Base-by-base conservation (phyloP, 371 early-diverging fungal species). In the Smittium mucronatum region DNA sequence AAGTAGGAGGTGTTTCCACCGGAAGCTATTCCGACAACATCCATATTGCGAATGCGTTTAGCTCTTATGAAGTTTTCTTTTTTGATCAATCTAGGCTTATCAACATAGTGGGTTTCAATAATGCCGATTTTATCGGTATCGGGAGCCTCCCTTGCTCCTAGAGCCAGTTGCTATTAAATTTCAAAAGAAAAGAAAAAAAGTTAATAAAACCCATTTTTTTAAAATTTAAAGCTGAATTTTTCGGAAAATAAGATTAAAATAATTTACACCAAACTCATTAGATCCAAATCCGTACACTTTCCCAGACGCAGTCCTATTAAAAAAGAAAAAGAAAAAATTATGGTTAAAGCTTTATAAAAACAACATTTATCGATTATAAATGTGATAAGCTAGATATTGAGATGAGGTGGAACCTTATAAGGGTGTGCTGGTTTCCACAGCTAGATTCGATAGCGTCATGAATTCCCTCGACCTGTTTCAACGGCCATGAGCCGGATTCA, bases 251-350 rank as follows among this genome's bases (percentile, higher is more conserved):
- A n/a, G n/a, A n/a, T n/a, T n/a, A n/a, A n/a, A n/a, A n/a, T n/a
- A n/a, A n/a, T n/a, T n/a, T n/a, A n/a, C n/a, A n/a, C 65, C 65
- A 33, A 65, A 65, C n/a, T 65, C 65, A 34, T 65, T 65, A 5
- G n/a, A 32, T 31, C 65, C 65, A 65, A 65, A 65, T 25, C 32
- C n/a, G 34, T 65, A 65, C 29, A 65, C 65, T n/a, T 36, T 65
- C 36, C 65, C 65, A 31, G n/a, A n/a, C 8, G 65, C 65, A 65
- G 65, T 65, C 36, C 63, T n/a, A n/a, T n/a, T n/a, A n/a, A n/a
- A n/a, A n/a, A n/a, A n/a, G n/a, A n/a, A n/a, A n/a, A n/a, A n/a
- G n/a, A n/a, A n/a, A n/a, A n/a, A n/a, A n/a, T n/a, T n/a, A n/a
- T n/a, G n/a, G n/a, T n/a, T n/a, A n/a, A n/a, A n/a, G n/a, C n/a